Evolutionary conservation across 306 rosid species (phyloP), one percentile per base, ranked within the genome.

Genomic region (Begonia masoniana): DNA sequence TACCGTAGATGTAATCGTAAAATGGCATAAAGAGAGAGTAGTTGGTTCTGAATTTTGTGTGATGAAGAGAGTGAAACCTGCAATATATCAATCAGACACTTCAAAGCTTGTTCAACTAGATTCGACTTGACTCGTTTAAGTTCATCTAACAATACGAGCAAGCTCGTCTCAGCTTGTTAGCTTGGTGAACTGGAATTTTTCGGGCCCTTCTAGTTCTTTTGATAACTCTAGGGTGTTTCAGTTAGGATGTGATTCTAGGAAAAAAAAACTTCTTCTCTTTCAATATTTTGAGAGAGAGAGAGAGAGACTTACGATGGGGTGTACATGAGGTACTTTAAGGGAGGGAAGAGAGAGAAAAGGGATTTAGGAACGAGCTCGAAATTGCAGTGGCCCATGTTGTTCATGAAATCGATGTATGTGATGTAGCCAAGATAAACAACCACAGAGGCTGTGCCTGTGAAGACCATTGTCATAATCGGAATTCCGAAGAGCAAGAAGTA

Each of bases 321-420:
- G 13, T 76, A 76, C 10, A 76, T 52, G 41, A 71, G 21, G 66
- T 61, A 72, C 63, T 76, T 76, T 35, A 76, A 66, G n/a, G 70
- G 82, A 15, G 82, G 82, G 11, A 65, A 41, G 43, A 62, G n/a
- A 9, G 78, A 56, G 60, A 71, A 76, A 26, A 71, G 43, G 58
- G 56, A 63, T n/a, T 64, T 57, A 12, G 78, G 82, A 60, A 76
- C 43, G 55, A 76, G 13, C 72, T 68, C 82, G 10, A 60, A 58
- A 64, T 76, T 76, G 56, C 82, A 76, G 13, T 76, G 82, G 10
- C 82, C 82, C 72, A 76, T 45, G 47, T 76, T 76, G 72, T 76
- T 76, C 82, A 76, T 76, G 51, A 76, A 62, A 41, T 72, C 82
- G 3, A 72, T 58, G 35, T 45, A 76, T 1, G 60, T 57, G 3